Conservation (phyloP, 208 protist genomes). For the Endotrypanum monterogeii region DNA sequence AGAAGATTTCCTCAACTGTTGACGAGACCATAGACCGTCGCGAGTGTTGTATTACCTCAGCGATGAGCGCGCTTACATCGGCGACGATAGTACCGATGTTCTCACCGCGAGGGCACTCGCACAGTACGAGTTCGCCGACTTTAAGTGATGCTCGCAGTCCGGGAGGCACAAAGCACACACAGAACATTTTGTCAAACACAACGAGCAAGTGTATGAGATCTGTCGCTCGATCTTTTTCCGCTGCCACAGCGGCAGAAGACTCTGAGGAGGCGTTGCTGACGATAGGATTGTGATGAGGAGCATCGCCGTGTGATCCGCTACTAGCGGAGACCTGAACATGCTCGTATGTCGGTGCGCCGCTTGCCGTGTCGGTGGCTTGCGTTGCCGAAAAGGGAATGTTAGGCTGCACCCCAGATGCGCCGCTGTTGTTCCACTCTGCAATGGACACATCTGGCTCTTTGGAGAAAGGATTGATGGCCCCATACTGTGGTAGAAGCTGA, state of each 20-base stretch:
- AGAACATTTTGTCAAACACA: slow-evolving; percentile 58
- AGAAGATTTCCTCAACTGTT: slow-evolving; percentile 3
- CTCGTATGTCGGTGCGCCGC: neutral
- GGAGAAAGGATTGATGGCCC: neutral
- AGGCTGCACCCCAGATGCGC: slow-evolving; percentile 1
- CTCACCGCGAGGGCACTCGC: slow-evolving; percentile 53
- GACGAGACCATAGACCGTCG: neutral
- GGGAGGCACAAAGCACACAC: slow-evolving; percentile 59
- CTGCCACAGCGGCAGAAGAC: neutral
- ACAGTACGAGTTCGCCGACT: slow-evolving; percentile 70
- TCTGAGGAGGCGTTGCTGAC: neutral
- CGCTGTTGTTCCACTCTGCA: slow-evolving; percentile 10
- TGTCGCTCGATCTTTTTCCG: neutral
- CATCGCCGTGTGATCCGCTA: neutral
- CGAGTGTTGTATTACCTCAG: slow-evolving; percentile 2
- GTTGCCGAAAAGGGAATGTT: neutral
- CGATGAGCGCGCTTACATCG: slow-evolving; percentile 47
- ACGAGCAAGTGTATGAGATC: slow-evolving; percentile 52
- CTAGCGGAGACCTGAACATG: neutral
- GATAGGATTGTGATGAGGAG: neutral
- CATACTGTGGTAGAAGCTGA: neutral
- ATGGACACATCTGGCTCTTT: slow-evolving; percentile 2
- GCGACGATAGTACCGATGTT: slow-evolving; percentile 56
- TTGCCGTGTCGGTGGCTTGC: neutral
- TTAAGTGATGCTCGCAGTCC: slow-evolving; percentile 33